Evolutionary conservation across 305 asterid species (phyloP).

Genomic region (Fraxinus greggii): DNA sequence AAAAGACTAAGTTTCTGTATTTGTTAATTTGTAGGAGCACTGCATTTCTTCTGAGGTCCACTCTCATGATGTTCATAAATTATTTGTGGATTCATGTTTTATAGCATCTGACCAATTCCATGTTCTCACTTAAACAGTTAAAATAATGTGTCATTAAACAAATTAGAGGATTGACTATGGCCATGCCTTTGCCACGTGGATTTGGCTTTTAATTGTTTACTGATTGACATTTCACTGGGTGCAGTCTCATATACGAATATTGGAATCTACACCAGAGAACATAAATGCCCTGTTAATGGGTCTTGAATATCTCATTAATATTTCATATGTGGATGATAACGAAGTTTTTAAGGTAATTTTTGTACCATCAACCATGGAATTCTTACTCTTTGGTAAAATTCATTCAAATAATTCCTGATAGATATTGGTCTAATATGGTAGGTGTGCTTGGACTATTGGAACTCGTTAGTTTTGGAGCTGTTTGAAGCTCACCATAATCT

Average conservation of each 20-base stretch:
- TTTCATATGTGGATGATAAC: slow-evolving; percentile 94
- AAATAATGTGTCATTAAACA: background rate
- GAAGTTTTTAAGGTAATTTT: slow-evolving; percentile 91
- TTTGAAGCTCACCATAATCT: slow-evolving; percentile 86
- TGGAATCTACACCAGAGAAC: slow-evolving; percentile 82
- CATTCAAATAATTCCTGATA: background rate
- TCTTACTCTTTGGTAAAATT: background rate
- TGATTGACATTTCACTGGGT: slow-evolving; percentile 8
- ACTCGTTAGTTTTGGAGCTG: slow-evolving; percentile 79
- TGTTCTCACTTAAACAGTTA: slow-evolving; percentile 8
- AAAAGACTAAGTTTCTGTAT: background rate
- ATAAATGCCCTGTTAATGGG: slow-evolving; percentile 65
- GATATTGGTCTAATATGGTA: slow-evolving; percentile 15
- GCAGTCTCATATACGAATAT: slow-evolving; percentile 87
- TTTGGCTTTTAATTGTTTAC: slow-evolving; percentile 7
- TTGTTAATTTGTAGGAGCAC: background rate
- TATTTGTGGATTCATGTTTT: background rate
- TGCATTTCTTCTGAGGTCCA: background rate
- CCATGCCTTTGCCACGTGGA: slow-evolving; percentile 7
- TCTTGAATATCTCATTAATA: slow-evolving; percentile 85
- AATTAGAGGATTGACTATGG: slow-evolving; percentile 7
- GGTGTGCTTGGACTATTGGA: slow-evolving; percentile 99
- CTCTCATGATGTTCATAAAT: background rate
- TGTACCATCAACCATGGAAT: background rate
- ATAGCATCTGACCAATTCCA: background rate